These are phyloP conservation scores for Suzukiozyma palmioleophila DNA, from an alignment of 1,139 yeast species.

Conservation along the genomic window DNA sequence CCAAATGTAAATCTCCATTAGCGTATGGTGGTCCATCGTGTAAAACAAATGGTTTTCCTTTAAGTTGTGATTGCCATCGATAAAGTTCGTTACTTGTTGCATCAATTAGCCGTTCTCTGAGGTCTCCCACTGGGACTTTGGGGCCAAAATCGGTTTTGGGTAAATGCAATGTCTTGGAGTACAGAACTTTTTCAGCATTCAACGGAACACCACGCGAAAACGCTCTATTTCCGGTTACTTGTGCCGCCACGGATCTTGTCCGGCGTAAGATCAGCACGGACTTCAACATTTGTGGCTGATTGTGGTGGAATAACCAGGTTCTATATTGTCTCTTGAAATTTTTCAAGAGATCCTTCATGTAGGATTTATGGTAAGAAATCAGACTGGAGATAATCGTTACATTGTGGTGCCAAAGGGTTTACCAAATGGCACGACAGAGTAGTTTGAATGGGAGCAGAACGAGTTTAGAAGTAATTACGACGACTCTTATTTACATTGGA, in stretches of 20 bases:
- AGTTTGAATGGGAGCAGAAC: too few species aligned
- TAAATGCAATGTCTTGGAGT: slow-evolving; percentile 34
- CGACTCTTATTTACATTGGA: too few species aligned
- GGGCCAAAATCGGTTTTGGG: slow-evolving; percentile 42
- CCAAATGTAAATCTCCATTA: slow-evolving; percentile 88
- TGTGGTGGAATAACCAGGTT: too few species aligned
- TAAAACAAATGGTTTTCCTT: slow-evolving; percentile 45
- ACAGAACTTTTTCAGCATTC: slow-evolving; percentile 9
- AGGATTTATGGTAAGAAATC: too few species aligned
- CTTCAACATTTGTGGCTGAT: not conserved
- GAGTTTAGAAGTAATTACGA: too few species aligned
- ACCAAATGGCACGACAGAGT: too few species aligned
- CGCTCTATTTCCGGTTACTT: not conserved
- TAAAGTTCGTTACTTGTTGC: slow-evolving; percentile 28
- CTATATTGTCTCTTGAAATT: too few species aligned
- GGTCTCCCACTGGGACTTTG: slow-evolving; percentile 32
- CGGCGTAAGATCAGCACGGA: not conserved
- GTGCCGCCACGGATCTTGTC: not conserved
- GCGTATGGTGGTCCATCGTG: slow-evolving; percentile 99
- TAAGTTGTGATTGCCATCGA: slow-evolving; percentile 27
- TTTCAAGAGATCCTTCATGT: too few species aligned
- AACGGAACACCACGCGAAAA: not conserved
- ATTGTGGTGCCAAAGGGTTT: too few species aligned
- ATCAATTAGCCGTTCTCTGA: slow-evolving; percentile 21
- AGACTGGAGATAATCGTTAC: too few species aligned